Evolutionary conservation across 2,329 filamentous ascomycete species (phyloP).

Genomic region (Aspergillaceae sp.): DNA sequence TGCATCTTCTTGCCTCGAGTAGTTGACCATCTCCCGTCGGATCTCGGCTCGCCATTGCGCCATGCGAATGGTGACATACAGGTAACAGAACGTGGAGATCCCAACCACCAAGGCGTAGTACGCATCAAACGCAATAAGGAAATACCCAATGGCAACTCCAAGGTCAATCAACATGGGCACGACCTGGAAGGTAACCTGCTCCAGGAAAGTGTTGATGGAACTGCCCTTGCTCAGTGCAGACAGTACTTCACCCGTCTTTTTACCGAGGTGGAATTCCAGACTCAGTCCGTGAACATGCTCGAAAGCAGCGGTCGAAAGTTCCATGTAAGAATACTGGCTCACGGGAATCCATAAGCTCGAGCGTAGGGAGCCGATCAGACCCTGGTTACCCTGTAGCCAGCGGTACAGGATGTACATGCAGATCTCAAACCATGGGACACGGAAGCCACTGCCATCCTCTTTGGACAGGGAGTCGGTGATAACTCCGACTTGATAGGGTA

Average conservation of each 20-base stretch:
- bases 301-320: constrained; percentile 88
- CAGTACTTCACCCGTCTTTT: constrained; percentile 91
- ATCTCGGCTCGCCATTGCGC: constrained; percentile 87
- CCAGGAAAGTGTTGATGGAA: constrained; percentile 91
- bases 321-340: constrained; percentile 91
- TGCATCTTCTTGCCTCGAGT: constrained; percentile 87
- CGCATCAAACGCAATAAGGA: constrained; percentile 69
- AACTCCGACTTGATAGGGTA: constrained; percentile 69
- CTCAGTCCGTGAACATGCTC: constrained; percentile 95
- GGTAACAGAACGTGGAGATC: constrained; percentile 89
- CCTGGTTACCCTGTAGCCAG: constrained; percentile 79
- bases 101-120: constrained; percentile 85
- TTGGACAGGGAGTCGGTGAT: constrained; percentile 68
- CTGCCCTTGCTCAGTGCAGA: constrained; percentile 94
- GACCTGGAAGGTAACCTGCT: constrained; percentile 93
- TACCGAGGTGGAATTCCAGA: constrained; percentile 91
- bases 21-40: constrained; percentile 87
- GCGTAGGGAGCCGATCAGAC: constrained; percentile 72
- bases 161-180: constrained; percentile 91
- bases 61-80: constrained; percentile 94
- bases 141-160: constrained; percentile 72
- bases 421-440: constrained; percentile 66
- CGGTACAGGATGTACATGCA: constrained; percentile 68
- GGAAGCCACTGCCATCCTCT: constrained; percentile 40
- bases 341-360: constrained; percentile 92